Evolutionary conservation across 495 filamentous ascomycete genomes (phyloP).

Genomic region (Aspergillus conjunctus): DNA sequence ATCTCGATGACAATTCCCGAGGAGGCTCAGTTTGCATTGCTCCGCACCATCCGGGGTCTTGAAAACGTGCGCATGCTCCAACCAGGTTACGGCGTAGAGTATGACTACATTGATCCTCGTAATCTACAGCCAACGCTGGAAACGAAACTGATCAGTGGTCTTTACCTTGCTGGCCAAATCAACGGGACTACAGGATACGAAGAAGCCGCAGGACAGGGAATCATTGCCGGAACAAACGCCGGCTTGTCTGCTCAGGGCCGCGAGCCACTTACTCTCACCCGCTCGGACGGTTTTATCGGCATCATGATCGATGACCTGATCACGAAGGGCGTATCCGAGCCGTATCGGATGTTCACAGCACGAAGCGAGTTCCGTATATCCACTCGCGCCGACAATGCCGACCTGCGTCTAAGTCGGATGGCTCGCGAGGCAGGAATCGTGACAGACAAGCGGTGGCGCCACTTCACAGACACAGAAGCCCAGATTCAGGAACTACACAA

Average conservation of each 20-base stretch:
- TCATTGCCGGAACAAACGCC: conserved; percentile 92
- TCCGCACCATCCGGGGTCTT: conserved; percentile 81
- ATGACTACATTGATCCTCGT: conserved; percentile 97
- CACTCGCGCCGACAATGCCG: conserved; percentile 89
- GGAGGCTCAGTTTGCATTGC: conserved; percentile 78
- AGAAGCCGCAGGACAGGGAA: conserved; percentile 91
- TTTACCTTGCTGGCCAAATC: conserved; percentile 95
- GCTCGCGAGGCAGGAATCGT: conserved; percentile 80
- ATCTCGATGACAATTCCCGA: conserved; percentile 95
- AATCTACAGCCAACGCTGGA: conserved; percentile 84
- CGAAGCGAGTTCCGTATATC: conserved; percentile 94
- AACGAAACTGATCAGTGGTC: conserved; percentile 85
- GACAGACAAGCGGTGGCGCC: conserved; percentile 72
- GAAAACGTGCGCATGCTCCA: conserved; percentile 94
- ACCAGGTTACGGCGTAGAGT: conserved; percentile 96
- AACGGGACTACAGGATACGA: conserved; percentile 99
- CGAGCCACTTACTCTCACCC: conserved; percentile 64
- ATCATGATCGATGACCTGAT: conserved; percentile 99
- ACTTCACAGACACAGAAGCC: conserved; percentile 61
- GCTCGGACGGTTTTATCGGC: conserved; percentile 93
- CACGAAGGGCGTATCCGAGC: conserved; percentile 95
- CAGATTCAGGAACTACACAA: conserved; percentile 66
- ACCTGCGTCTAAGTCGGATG: conserved; percentile 78
- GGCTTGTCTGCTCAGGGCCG: conserved; percentile 73
- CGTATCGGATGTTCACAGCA: conserved; percentile 98